Evolutionary conservation across 495 filamentous ascomycete genomes (phyloP), one percentile per base, ranked within the genome.

Genomic region (Lasiosphaeria miniovina): DNA sequence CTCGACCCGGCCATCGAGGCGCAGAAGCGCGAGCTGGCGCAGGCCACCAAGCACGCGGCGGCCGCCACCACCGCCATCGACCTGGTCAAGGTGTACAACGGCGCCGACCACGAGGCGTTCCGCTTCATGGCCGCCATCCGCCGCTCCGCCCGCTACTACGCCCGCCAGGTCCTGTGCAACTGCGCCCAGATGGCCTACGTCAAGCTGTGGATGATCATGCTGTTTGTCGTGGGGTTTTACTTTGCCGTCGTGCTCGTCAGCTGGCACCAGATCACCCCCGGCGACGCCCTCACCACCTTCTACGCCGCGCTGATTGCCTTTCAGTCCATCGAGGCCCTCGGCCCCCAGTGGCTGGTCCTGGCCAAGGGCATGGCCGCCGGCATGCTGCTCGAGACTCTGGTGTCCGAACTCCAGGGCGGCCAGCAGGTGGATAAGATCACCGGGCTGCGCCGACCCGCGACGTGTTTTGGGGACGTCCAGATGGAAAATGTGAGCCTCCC

Each of bases 211-310:
- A 87, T 86, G 38, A 82, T 91, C 14, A 79, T 80, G 3, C 88
- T 98, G 74, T 96, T 98, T 57, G 88, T 96, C 1, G 84, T 91
- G 64, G 93, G 93, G 0, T 97, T 98, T 64, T 97, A 90, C 84
- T 96, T 91, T 69, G 93, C 92, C 0, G 84, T 86, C 53, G 71
- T 80, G 1, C 77, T 96, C 6, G 84, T 91, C 17, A 72, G 72
- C 10, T 68, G 74, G 7, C 72, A 74, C 6, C 40, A 84, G 43
- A 79, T 80, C 12, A 64, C 55, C 1, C 75, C 90, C 0, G 93
- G 88, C 6, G 79, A 86, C 51, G 84, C 96, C 15, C 68, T 96
- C 49, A 93, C 91, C 3, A 89, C 91, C 0, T 96, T 97, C 61
- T 95, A 91, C 81, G 83, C 88, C 12, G 89, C 86, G 33, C 76